phyloP scores from a whole-genome alignment of 306 rosid genomes.

The Boehmeria nivea region DNA sequence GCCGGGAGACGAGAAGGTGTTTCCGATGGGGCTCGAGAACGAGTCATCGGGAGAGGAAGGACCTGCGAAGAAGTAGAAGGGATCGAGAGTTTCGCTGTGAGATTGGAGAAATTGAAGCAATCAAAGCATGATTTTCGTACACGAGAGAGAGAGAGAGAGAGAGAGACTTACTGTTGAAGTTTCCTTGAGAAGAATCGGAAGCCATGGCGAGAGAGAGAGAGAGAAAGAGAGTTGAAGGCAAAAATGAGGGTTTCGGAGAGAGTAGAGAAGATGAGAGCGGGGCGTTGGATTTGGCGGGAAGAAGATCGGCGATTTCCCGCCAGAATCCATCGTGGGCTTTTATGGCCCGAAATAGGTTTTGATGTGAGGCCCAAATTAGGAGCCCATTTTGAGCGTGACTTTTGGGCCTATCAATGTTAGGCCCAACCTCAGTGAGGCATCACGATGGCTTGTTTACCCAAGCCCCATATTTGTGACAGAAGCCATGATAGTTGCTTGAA shows the following conservation, averaged over 20 bases:
- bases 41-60: slow-evolving; percentile 83
- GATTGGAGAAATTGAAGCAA: background rate
- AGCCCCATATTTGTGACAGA: no score
- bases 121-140: background rate
- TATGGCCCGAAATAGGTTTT: background rate
- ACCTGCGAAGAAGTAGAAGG: slow-evolving; percentile 26
- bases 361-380: no score
- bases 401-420: no score
- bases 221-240: slow-evolving; percentile 2
- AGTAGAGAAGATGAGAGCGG: slow-evolving; percentile 6
- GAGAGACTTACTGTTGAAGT: slow-evolving; percentile 43
- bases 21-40: slow-evolving; percentile 79
- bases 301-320: slow-evolving; percentile 40
- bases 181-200: slow-evolving; percentile 64
- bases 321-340: slow-evolving; percentile 8
- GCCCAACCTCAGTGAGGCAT: no score
- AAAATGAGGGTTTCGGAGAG: background rate
- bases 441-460: no score
- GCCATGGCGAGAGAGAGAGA: slow-evolving; percentile 44
- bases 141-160: background rate
- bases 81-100: background rate
- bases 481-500: no score
- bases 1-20: slow-evolving; percentile 65
- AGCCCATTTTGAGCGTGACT: no score
- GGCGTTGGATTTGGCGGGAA: background rate